phyloP scores from a whole-genome alignment of 2,329 filamentous ascomycete species.

The Sporothrix curviconia region DNA sequence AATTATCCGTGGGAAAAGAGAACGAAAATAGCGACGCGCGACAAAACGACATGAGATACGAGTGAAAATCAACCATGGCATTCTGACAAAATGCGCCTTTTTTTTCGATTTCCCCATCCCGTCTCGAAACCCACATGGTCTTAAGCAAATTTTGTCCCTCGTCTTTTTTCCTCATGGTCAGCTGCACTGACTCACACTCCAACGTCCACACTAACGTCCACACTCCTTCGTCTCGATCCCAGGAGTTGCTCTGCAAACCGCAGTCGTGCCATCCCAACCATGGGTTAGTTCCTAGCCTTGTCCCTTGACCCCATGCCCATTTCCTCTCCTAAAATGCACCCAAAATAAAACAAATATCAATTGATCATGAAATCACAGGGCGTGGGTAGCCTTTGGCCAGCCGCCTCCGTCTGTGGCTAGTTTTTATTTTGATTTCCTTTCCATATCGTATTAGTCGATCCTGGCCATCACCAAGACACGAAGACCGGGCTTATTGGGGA shows the following conservation, averaged over 20 bases:
- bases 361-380: neutral
- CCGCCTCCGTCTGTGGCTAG: neutral
- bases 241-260: too few species aligned
- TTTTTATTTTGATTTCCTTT: neutral
- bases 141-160: neutral
- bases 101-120: neutral
- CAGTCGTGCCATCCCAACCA: too few species aligned
- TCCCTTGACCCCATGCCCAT: neutral
- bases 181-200: conserved; percentile 7
- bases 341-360: conserved; percentile 8
- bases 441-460: neutral
- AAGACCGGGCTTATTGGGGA: neutral
- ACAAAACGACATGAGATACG: neutral
- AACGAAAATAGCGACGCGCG: neutral
- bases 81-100: conserved; percentile 6
- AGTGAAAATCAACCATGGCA: conserved; percentile 2
- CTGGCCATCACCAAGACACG: neutral
- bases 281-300: neutral
- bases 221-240: too few species aligned
- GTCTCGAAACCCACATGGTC: neutral
- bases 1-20: conserved; percentile 6
- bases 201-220: too few species aligned
- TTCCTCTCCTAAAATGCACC: too few species aligned
- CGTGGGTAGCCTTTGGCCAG: neutral
- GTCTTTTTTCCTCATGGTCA: neutral